Percentiles rank a stretch among this genome's conserved stretches.
Conservation (phyloP, 2,329 filamentous ascomycete species). For the Blumeria hordei region DNA sequence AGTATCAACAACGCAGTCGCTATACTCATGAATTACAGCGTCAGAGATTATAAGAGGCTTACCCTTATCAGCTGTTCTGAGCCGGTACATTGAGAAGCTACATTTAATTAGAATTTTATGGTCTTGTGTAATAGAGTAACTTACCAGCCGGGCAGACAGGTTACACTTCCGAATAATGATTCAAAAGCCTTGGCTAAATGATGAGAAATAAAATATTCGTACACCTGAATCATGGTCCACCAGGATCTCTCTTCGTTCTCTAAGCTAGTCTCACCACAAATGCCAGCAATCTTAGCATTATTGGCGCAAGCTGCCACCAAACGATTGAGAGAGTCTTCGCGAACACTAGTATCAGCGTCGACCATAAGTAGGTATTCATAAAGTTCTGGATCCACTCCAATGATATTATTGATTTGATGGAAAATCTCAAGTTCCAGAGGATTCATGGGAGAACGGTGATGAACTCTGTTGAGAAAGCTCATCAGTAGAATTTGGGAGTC, state of each 20-base stretch:
- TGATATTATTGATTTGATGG: constrained; percentile 98
- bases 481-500: constrained; percentile 91
- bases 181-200: constrained; percentile 93
- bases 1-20: constrained; percentile 73
- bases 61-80: constrained; percentile 80
- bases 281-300: constrained; percentile 87
- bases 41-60: constrained; percentile 87
- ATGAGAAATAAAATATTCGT: constrained; percentile 98
- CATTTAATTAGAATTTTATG: neutral
- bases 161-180: constrained; percentile 90
- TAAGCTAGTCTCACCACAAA: constrained; percentile 88
- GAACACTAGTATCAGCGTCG: constrained; percentile 87
- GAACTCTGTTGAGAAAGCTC: constrained; percentile 94
- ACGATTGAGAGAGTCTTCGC: constrained; percentile 76
- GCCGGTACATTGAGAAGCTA: constrained; percentile 97
- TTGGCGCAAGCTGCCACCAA: constrained; percentile 82
- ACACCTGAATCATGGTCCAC: constrained; percentile 99
- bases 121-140: constrained; percentile 16
- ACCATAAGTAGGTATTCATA: constrained; percentile 97
- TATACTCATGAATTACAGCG: constrained; percentile 67
- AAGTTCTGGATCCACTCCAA: constrained; percentile 87
- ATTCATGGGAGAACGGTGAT: constrained; percentile 82
- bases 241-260: constrained; percentile 88
- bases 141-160: constrained; percentile 96
- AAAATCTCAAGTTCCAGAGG: constrained; percentile 95